phyloP scores from a whole-genome alignment of 148 eudicot genomes.

The Vaccinium corymbosum region DNA sequence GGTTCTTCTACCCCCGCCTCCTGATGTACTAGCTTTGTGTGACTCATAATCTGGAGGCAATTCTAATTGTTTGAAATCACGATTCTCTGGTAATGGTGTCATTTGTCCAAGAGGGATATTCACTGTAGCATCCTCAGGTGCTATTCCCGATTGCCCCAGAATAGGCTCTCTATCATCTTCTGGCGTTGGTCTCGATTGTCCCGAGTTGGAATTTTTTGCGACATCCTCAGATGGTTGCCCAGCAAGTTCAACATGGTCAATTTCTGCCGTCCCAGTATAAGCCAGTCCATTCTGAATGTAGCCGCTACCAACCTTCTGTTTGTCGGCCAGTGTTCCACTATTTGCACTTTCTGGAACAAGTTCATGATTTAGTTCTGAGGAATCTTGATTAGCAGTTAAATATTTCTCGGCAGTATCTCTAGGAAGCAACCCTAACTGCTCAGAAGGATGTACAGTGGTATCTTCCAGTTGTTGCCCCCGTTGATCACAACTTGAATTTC shows the following conservation, averaged over 20 bases:
- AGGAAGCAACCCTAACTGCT: conserved; percentile 4
- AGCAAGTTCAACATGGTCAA: conserved; percentile 8
- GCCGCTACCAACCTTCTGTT: conserved; percentile 21
- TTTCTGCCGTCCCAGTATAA: conserved; percentile 10
- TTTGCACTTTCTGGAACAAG: conserved; percentile 14
- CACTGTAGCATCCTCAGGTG: conserved; percentile 1
- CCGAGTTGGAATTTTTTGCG: conserved; percentile 15
- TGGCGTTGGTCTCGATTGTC: background rate
- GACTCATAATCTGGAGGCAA: conserved; percentile 19
- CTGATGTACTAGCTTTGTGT: conserved; percentile 19
- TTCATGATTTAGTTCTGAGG: background rate
- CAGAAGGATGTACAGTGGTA: conserved; percentile 7
- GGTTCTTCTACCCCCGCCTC: conserved; percentile 20
- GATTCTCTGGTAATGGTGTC: conserved; percentile 14
- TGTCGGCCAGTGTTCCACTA: conserved; percentile 22
- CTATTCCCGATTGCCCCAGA: conserved; percentile 7
- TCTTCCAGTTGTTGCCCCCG: conserved; percentile 8
- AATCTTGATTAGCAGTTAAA: conserved; percentile 11
- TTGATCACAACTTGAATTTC: conserved; percentile 11
- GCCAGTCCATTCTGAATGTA: conserved; percentile 18
- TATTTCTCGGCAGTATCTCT: background rate
- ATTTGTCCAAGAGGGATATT: conserved; percentile 8
- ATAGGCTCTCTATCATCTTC: conserved; percentile 6
- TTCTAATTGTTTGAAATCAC: conserved; percentile 26
- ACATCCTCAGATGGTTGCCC: conserved; percentile 20